Base-by-base conservation (phyloP, 768 basidiomycete genomes). In the Suillus subalutaceus region DNA sequence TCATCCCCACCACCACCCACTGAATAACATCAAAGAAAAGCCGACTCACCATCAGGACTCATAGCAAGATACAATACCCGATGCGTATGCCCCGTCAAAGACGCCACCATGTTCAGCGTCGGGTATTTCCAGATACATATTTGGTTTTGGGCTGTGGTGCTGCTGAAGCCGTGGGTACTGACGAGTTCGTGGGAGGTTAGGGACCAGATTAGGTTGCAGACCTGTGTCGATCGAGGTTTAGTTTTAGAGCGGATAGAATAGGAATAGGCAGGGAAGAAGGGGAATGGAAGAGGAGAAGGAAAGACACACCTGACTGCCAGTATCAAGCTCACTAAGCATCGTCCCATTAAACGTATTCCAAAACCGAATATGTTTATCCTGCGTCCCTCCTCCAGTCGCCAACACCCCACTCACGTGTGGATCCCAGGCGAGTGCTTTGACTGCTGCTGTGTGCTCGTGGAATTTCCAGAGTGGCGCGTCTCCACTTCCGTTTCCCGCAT, bases 391-490 rank as follows among this genome's bases (percentile, higher is more conserved):
- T 6, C 97, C 97, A 8, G 93, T 95, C 1, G 97, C 97, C 41
- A 99, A 80, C 2, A 98, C 85, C 1, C 96, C 95, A 13, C 90
- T 82, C 55, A 97, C 85, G 78, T 99, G 97, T 7, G 97, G 96
- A 77, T 95, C 96, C 97, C 97, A 99, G 7, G 97, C 96, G 37
- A 99, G 89, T 6, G 97, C 97, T 73, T 99, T 99, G 64, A 99
- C 97, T 4, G 97, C 97, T 2, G 97, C 97, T 3, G 91, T 91
- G 75, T 99, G 97, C 68, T 99, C 96, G 66, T 95, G 93, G 75
- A 98, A 99, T 75, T 94, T 94, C 88, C 90, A 97, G 10, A 98
- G 78, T 2, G 96, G 97, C 32, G 82, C 76, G 66, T 90, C 88
- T 0, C 82, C 83, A 6, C 78, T 74, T 56, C 55, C 55, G 8